phyloP scores from a whole-genome alignment of 345 rosid genomes.

The Barbarea vulgaris region DNA sequence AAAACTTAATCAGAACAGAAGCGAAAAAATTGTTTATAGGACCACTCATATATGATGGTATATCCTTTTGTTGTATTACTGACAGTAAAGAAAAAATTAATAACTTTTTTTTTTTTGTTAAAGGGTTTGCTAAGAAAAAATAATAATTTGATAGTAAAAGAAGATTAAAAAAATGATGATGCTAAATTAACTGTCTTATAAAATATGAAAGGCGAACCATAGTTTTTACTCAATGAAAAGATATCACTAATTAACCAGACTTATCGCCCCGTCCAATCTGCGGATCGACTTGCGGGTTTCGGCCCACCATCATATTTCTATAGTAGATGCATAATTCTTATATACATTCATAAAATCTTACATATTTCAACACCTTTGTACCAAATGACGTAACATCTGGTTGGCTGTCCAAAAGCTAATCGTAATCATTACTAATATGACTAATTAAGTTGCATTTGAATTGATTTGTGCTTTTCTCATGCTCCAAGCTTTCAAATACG shows the following conservation, averaged over 20 bases:
- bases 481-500: slow-evolving; percentile 60
- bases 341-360: background rate
- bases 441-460: background rate
- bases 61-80: too few species aligned
- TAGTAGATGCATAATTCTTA: background rate
- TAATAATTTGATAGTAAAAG: too few species aligned
- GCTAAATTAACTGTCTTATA: background rate
- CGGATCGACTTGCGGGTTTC: background rate
- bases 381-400: background rate
- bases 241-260: background rate
- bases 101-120: too few species aligned
- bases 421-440: background rate
- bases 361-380: background rate
- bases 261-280: background rate
- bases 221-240: background rate
- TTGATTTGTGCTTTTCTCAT: slow-evolving; percentile 54
- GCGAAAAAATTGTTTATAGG: too few species aligned
- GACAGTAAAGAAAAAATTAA: too few species aligned
- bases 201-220: background rate
- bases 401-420: background rate
- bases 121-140: too few species aligned
- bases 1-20: too few species aligned
- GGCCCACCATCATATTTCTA: slow-evolving; percentile 19
- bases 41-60: too few species aligned
- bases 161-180: too few species aligned